Base-by-base conservation (phyloP, 2,329 filamentous ascomycete genomes). In the Lachnum nothofagi region DNA sequence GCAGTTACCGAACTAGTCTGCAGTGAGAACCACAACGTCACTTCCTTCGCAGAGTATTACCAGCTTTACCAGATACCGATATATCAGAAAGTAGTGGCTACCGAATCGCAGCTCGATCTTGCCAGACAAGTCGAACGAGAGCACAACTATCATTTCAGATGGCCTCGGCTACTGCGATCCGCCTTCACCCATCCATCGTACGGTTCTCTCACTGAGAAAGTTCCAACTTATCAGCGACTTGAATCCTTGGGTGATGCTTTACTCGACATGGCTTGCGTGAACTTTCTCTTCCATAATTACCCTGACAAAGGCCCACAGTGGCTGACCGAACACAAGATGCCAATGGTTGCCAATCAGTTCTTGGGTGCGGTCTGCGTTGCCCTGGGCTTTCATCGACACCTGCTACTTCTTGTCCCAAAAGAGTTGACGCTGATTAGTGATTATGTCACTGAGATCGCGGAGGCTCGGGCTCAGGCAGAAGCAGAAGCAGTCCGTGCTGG, bases 301-400 rank as follows among this genome's bases (percentile, higher is more conserved):
- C 89, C 90, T 0, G 72, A 80, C 44, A 87, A 85, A 49, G 90
- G 95, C 61, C 91, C 93, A 0, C 91, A 97, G 65, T 97, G 91
- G 91, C 75, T 98, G 51, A 97, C 93, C 0, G 93, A 97, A 68
- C 91, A 97, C 75, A 97, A 97, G 70, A 96, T 94, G 83, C 89
- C 91, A n/a, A 96, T 98, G 88, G 91, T 93, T 0, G 93, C 88
- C 45, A 98, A 98, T 70, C 90, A 91, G 52, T 98, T 97, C 63
- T 76, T 96, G 1, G 89, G 87, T 1, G 88, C 83, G 16, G 73
- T 97, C 3, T 86, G 86, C 51, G 88, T 94, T 3, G 77, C 80
- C 41, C 77, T 97, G 0, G 84, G 79, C 0, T 85, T 97, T 47
- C 83, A 96, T 63, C 79, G 74, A 42, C 83, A 91, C 63, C 70